Evolutionary conservation across 164 flowering plant genomes (phyloP), one percentile per base, ranked within the genome.

Genomic region (Magnolia officinalis): DNA sequence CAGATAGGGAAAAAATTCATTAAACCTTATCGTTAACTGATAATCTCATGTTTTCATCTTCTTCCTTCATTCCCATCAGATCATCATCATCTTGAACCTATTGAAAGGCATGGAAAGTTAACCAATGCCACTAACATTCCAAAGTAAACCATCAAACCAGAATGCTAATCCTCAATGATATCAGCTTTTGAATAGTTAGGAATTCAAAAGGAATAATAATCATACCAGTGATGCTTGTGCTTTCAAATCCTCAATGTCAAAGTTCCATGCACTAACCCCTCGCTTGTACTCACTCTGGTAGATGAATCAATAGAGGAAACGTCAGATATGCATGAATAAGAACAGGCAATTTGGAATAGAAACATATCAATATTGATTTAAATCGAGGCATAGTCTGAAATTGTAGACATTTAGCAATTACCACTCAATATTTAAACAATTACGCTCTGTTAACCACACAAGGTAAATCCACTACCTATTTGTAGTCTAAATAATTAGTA

Each of bases 251-350:
- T 93, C 93, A 71, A 96, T 45, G 78, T 96, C 98, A 84, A 96
- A 96, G 84, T 96, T 94, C 99, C 99, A 96, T 29, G 97, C 99
- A 87, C 99, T 96, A 71, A 96, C 98, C 77, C 99, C 99, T 84
- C 99, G 89, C 79, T 96, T 89, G 84, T 96, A 96, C 88, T 96
- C 98, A 82, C 90, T 93, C 99, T 96, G 89, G 72, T 4, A 76
- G 66, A 29, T 45, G 20, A 11, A 66, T 8, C 71, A 68, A 14
- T 6, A 67, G 8, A 66, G 29, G 13, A 18, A 68, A 26, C 13
- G n/a, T 49, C 14, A 70, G 10, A 70, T 45, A 16, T 24, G 24
- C 20, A 67, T 2, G 29, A 67, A 31, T 13, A 29, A 67, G 58
- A 50, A 29, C 72, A 70, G 20, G 52, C 2, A 50, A 45, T 21